Evolutionary conservation across 2,329 filamentous ascomycete genomes (phyloP).

Genomic region (Aspergillus brunneoviolaceus): DNA sequence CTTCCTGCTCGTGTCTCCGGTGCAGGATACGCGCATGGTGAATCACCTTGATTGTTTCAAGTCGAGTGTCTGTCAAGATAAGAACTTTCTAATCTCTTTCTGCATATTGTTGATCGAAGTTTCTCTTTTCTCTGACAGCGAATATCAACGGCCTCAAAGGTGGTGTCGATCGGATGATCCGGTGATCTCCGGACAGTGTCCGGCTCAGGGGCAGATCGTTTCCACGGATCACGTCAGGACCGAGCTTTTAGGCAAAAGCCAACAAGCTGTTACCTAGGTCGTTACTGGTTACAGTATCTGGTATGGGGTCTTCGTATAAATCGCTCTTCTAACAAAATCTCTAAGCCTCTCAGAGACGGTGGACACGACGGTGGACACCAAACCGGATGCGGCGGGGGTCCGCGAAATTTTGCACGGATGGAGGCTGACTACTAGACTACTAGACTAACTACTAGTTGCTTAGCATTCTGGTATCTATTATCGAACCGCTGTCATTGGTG

Average conservation of each 20-base stretch:
- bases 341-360: no score
- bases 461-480: not conserved
- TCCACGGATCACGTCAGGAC: not conserved
- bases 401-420: no score
- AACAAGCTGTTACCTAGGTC: no score
- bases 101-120: not conserved
- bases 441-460: no score
- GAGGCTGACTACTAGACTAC: no score
- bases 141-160: not conserved
- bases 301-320: no score
- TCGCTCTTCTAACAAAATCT: no score
- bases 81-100: not conserved
- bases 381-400: no score
- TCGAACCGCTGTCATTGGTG: slow-evolving; percentile 16
- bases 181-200: slow-evolving; percentile 1
- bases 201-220: not conserved
- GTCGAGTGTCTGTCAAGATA: no score
- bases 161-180: slow-evolving; percentile 18
- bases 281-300: no score
- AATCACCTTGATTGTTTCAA: not conserved
- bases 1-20: not conserved
- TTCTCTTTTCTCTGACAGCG: not conserved
- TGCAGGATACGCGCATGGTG: no score
- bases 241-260: not conserved
- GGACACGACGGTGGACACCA: no score